A percentile compares a stretch with the other conserved stretches of the same genome.
Conservation (phyloP, 495 filamentous ascomycete genomes). For the Hypoxylon intermedium region DNA sequence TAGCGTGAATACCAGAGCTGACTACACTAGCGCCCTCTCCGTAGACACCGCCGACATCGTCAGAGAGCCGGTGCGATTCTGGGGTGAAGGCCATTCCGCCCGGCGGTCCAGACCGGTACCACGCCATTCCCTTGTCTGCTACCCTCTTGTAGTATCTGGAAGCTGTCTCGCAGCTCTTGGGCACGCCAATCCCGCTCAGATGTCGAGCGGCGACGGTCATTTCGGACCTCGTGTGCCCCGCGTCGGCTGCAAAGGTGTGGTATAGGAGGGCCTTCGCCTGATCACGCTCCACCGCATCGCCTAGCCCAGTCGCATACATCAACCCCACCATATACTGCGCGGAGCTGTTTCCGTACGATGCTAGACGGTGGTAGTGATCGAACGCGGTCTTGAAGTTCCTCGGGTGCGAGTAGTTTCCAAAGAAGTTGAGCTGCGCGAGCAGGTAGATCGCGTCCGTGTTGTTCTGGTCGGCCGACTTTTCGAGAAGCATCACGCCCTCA, state of each 20-base stretch:
- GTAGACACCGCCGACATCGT: constrained; percentile 91
- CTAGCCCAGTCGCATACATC: constrained; percentile 94
- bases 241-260: constrained; percentile 90
- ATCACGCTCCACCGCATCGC: constrained; percentile 80
- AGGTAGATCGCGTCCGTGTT: constrained; percentile 90
- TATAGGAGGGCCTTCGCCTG: constrained; percentile 93
- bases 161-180: constrained; percentile 85
- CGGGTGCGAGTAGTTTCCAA: constrained; percentile 91
- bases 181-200: constrained; percentile 81
- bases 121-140: constrained; percentile 90
- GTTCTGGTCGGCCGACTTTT: constrained; percentile 74
- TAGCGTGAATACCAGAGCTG: constrained; percentile 86
- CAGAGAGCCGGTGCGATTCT: constrained; percentile 80
- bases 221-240: constrained; percentile 82
- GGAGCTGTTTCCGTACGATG: constrained; percentile 82
- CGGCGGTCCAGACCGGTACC: constrained; percentile 86
- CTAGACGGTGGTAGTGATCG: constrained; percentile 78
- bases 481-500: constrained; percentile 74
- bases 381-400: constrained; percentile 84
- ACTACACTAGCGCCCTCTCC: constrained; percentile 92
- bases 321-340: constrained; percentile 96
- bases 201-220: constrained; percentile 94
- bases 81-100: constrained; percentile 79
- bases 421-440: constrained; percentile 94
- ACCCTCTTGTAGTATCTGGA: constrained; percentile 89